These are phyloP conservation scores for Physcomitrellopsis africana DNA, from an alignment of 225 moss, liverwort and hornwort genomes.

Conservation along the genomic window DNA sequence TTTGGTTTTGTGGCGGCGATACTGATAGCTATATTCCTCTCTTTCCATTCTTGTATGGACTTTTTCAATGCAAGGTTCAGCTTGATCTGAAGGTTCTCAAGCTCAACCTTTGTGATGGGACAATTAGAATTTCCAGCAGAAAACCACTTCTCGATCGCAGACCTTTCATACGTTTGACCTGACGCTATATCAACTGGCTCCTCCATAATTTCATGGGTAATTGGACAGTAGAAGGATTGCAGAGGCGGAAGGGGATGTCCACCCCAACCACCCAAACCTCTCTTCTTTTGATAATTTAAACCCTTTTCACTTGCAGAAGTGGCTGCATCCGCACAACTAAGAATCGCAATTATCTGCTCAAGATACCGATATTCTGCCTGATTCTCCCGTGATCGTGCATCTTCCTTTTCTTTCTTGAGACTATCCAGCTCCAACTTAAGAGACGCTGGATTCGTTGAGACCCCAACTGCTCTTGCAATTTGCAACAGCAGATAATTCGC, in stretches of 20 bases:
- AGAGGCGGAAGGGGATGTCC: slow-evolving; percentile 69
- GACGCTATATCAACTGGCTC: slow-evolving; percentile 94
- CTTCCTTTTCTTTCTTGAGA: slow-evolving; percentile 78
- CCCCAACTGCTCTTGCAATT: slow-evolving; percentile 72
- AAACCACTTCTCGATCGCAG: slow-evolving; percentile 90
- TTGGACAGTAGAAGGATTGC: slow-evolving; percentile 91
- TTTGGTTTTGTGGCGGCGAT: slow-evolving; percentile 72
- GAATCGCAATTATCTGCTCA: slow-evolving; percentile 77
- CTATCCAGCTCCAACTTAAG: slow-evolving; percentile 71
- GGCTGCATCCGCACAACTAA: slow-evolving; percentile 83
- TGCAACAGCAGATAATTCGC: slow-evolving; percentile 75
- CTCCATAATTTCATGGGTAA: slow-evolving; percentile 91
- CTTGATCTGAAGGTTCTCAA: slow-evolving; percentile 76
- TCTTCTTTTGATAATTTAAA: slow-evolving; percentile 70
- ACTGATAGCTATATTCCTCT: slow-evolving; percentile 67
- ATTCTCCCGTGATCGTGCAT: slow-evolving; percentile 53
- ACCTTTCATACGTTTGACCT: slow-evolving; percentile 81
- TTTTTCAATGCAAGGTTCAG: slow-evolving; percentile 79
- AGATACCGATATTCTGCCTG: slow-evolving; percentile 77
- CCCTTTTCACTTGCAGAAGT: slow-evolving; percentile 77
- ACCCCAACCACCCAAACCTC: slow-evolving; percentile 56
- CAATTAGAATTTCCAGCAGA: slow-evolving; percentile 74
- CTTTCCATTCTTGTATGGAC: slow-evolving; percentile 94
- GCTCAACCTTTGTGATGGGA: slow-evolving; percentile 82
- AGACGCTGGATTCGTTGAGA: slow-evolving; percentile 56